Evolutionary conservation across 208 protist species (phyloP).

Genomic region (Kentomonas sorsogonicus): DNA sequence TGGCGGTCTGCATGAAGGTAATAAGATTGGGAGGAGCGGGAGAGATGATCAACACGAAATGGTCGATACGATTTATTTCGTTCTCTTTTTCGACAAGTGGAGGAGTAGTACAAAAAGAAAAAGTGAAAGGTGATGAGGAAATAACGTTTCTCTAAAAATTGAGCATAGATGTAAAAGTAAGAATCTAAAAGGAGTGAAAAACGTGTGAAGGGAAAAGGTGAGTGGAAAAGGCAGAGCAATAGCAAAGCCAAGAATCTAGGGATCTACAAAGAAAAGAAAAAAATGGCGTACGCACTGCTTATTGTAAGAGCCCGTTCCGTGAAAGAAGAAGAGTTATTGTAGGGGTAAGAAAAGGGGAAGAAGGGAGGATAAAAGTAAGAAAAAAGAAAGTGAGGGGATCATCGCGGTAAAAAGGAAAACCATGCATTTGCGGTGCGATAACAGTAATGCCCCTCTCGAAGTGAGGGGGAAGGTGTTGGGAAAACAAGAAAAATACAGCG

Average conservation of each 20-base stretch:
- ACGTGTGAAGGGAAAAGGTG: background rate
- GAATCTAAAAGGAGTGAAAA: slow-evolving; percentile 4
- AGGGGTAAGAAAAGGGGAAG: slow-evolving; percentile 4
- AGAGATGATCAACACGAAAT: no score
- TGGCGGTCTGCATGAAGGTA: no score
- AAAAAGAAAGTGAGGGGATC: background rate
- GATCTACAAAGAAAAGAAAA: background rate
- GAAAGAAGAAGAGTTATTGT: no score
- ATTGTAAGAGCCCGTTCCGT: no score
- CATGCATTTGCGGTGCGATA: no score
- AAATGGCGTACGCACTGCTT: no score
- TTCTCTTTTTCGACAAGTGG: no score
- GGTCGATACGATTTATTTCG: no score
- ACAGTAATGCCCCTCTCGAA: no score
- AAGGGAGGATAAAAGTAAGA: background rate
- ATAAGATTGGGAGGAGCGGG: no score
- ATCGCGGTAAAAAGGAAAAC: background rate
- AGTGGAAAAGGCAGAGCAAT: no score
- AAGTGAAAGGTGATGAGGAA: background rate
- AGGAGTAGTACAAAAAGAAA: background rate
- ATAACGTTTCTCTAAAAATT: background rate
- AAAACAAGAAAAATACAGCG: background rate
- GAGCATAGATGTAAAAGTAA: background rate
- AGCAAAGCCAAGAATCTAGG: background rate
- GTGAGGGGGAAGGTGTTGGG: no score